Base-by-base conservation (phyloP, 2,329 filamentous ascomycete genomes). In the Aspergillus vadensis region DNA sequence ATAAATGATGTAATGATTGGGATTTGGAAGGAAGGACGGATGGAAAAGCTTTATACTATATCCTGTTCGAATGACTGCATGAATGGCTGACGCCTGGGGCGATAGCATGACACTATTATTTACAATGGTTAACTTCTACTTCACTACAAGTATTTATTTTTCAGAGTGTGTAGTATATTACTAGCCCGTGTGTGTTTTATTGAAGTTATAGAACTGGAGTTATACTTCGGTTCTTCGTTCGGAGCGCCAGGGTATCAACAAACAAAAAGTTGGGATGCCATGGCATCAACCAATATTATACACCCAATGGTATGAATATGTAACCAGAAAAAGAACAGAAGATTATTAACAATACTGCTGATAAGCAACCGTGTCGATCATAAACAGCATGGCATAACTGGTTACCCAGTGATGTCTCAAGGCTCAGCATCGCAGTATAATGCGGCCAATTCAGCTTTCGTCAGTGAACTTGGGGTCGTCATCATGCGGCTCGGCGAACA, bases 401-500 rank as follows among this genome's bases (percentile, higher is more conserved):
- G 39, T n/a, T 44, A 15, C 47, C 23, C 23, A n/a, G 43, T 25
- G 23, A 30, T 23, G 6, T 32, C 32, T 36, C 32, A 36, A 36
- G 12, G 12, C 32, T 30, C 47, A 23, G 10, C 25, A 56, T 21
- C 8, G 39, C 50, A 23, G 32, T n/a, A 21, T 12, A 7, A 47
- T 23, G 27, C 23, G 30, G 43, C 14, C 14, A 49, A 27, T 15
- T 67, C 60, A 71, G 32, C 59, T 60, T 27, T 65, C 67, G 6
- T 65, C 63, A 15, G 65, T 65, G 41, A 76, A 77, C 32, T 72
- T 67, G 1, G 72, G 70, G 39, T 74, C 72, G 53, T 72, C 69
- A 1, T 72, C 68, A 55, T 72, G 71, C 23, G 72, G 66, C 55
- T 71, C 65, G 15, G 71, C 71, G 64, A 76, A 76, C 8, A 76